Conservation (phyloP, 2,329 filamentous ascomycete genomes). For the Scedosporium aurantiacum region DNA sequence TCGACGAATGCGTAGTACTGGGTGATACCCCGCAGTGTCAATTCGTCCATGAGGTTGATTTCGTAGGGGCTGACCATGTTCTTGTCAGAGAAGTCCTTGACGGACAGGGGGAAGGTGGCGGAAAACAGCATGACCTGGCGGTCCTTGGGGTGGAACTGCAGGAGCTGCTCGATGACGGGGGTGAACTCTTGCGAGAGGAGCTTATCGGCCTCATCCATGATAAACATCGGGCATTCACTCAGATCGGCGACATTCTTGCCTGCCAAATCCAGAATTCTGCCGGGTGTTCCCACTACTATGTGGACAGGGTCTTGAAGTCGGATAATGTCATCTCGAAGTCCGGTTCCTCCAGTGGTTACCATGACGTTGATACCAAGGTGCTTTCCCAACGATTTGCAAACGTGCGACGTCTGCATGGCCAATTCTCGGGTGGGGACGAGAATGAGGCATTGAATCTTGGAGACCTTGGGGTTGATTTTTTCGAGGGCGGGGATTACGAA, state of each 20-base stretch:
- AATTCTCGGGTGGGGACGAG: slow-evolving; percentile 94
- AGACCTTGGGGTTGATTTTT: slow-evolving; percentile 91
- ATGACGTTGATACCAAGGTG: slow-evolving; percentile 97
- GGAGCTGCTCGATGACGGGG: slow-evolving; percentile 88
- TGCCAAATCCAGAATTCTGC: slow-evolving; percentile 88
- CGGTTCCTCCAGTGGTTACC: slow-evolving; percentile 96
- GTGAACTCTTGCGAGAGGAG: slow-evolving; percentile 94
- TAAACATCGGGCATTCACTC: slow-evolving; percentile 91
- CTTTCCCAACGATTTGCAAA: slow-evolving; percentile 97
- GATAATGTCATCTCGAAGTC: slow-evolving; percentile 91
- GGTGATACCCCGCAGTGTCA: slow-evolving; percentile 93
- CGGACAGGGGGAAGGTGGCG: slow-evolving; percentile 91
- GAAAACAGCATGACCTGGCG: slow-evolving; percentile 99
- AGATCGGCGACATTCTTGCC: slow-evolving; percentile 95
- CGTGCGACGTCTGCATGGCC: slow-evolving; percentile 95
- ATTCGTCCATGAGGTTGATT: slow-evolving; percentile 99
- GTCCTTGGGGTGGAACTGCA: slow-evolving; percentile 93
- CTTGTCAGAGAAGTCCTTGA: slow-evolving; percentile 97
- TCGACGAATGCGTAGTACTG: slow-evolving; percentile 99
- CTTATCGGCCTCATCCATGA: slow-evolving; percentile 99
- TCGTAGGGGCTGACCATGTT: slow-evolving; percentile 96
- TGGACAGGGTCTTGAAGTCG: slow-evolving; percentile 90
- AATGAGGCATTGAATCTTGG: slow-evolving; percentile 93
- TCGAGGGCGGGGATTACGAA: slow-evolving; percentile 94
- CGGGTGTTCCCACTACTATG: slow-evolving; percentile 94